Base-by-base conservation (phyloP, 345 rosid species). In the Eucalyptus marginata region DNA sequence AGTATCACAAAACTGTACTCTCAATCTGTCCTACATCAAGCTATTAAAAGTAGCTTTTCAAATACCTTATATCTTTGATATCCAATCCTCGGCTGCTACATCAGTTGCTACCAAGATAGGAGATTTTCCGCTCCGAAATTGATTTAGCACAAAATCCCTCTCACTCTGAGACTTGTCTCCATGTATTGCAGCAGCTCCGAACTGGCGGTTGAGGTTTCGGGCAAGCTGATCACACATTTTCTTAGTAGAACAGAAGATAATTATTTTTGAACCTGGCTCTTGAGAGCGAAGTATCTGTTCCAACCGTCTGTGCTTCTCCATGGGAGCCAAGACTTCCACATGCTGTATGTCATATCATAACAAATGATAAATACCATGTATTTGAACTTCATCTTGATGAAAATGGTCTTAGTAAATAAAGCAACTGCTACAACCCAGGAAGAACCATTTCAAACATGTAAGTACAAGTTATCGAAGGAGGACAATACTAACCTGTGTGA, bases 21-120 rank as follows among this genome's bases (percentile, higher is more conserved):
- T 71, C 22, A 71, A 71, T 71, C 27, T 36, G 14, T 24, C 83
- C 6, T 18, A 71, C 27, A 36, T 71, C 83, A 71, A 68, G 80
- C 80, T 16, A 31, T n/a, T 25, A 66, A 51, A 88, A 46, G 25
- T n/a, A 22, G 92, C 87, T 86, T 36, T 36, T 76, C 83, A 20
- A 36, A 5, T 36, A 95, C 99, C 98, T 97, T 91, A 98, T 96
- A 91, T 98, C 99, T 93, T 98, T 98, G 27, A 97, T 92, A 87
- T 96, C 99, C 79, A 96, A 91, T 49, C 99, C 99, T 88, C 98
- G 96, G 99, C 99, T 89, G 99, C 99, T 84, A 96, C 99, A 94
- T 96, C 99, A 87, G 99, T 96, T 66, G 99, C 99, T 44, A 96
- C 98, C 87, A 95, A 97, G 83, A 96, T 90, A 4, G 99, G 99